A percentile compares a stretch with the other conserved stretches of the same genome.
Conservation (phyloP, 495 filamentous ascomycete species). For the Penicillium desertorum region DNA sequence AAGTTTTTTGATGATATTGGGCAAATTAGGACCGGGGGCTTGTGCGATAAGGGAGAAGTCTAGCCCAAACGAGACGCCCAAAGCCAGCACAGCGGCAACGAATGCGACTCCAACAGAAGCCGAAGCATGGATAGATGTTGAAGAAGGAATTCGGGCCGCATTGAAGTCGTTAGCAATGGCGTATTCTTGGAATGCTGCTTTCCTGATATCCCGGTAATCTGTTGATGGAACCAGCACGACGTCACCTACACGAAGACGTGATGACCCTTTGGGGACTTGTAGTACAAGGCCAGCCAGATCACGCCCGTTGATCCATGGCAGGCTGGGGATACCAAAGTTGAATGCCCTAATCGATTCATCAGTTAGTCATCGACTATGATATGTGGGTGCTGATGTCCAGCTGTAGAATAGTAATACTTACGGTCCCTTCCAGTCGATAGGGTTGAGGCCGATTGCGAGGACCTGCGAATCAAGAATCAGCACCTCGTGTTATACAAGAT, state of each 20-base stretch:
- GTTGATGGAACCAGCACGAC: conserved; percentile 64
- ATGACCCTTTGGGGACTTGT: conserved; percentile 39
- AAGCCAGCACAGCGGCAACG: conserved; percentile 56
- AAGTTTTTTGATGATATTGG: conserved; percentile 40
- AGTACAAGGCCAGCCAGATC: conserved; percentile 62
- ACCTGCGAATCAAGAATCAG: conserved; percentile 29
- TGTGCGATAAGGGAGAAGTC: conserved; percentile 46
- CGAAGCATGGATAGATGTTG: conserved; percentile 48
- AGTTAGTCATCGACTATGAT: conserved; percentile 9
- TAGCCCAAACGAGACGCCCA: conserved; percentile 62
- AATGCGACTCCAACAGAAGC: conserved; percentile 65
- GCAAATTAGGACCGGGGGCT: conserved; percentile 54
- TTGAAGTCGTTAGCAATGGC: conserved; percentile 62
- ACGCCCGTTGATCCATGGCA: conserved; percentile 67
- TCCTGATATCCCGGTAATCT: conserved; percentile 68
- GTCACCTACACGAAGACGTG: conserved; percentile 54
- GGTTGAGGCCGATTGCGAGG: conserved; percentile 64
- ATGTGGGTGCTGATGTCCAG: neutral
- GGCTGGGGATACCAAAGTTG: conserved; percentile 61
- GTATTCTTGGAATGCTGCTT: conserved; percentile 69
- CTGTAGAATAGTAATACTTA: conserved; percentile 32
- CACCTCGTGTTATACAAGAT: conserved; percentile 5
- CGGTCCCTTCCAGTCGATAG: conserved; percentile 74
- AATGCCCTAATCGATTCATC: conserved; percentile 45
- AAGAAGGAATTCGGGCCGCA: conserved; percentile 55